phyloP scores from a whole-genome alignment of 768 basidiomycete species.

The Lactarius hengduanensis region DNA sequence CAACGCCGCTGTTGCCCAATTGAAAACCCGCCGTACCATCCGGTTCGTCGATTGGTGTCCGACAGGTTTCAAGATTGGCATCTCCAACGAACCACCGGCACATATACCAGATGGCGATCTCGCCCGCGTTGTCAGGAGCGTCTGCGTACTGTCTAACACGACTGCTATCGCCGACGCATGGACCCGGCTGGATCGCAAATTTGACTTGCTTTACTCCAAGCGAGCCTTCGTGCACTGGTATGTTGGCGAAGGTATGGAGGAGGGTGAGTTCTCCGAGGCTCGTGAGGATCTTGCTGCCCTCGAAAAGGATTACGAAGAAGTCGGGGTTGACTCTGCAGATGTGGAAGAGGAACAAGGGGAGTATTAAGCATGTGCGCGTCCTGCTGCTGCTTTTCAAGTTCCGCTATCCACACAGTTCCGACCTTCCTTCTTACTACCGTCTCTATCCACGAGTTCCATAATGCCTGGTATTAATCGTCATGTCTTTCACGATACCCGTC shows the following conservation, averaged over 20 bases:
- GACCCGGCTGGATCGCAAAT: slow-evolving; percentile 76
- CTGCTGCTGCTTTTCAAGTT: background rate
- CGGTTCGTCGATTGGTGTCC: slow-evolving; percentile 80
- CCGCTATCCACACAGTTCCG: background rate
- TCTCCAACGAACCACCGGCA: slow-evolving; percentile 77
- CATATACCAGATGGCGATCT: slow-evolving; percentile 74
- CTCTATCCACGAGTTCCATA: background rate
- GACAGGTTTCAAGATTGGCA: slow-evolving; percentile 76
- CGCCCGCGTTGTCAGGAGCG: slow-evolving; percentile 68
- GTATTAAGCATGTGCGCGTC: slow-evolving; percentile 37
- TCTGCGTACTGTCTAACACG: slow-evolving; percentile 79
- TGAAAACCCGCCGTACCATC: slow-evolving; percentile 78
- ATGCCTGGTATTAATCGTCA: background rate
- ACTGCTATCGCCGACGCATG: slow-evolving; percentile 73
- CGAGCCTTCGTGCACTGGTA: slow-evolving; percentile 59
- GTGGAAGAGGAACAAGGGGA: slow-evolving; percentile 48
- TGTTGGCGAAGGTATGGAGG: slow-evolving; percentile 78
- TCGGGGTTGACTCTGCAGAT: slow-evolving; percentile 52
- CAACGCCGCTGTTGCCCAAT: slow-evolving; percentile 67
- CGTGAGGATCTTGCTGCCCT: slow-evolving; percentile 98
- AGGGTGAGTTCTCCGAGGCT: slow-evolving; percentile 98
- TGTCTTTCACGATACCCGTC: slow-evolving; percentile 4
- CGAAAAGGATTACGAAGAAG: slow-evolving; percentile 95
- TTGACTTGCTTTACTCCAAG: slow-evolving; percentile 73
- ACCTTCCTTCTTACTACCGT: background rate